Conservation (phyloP, 2,329 filamentous ascomycete species). For the Aspergillus pseudonomiae region DNA sequence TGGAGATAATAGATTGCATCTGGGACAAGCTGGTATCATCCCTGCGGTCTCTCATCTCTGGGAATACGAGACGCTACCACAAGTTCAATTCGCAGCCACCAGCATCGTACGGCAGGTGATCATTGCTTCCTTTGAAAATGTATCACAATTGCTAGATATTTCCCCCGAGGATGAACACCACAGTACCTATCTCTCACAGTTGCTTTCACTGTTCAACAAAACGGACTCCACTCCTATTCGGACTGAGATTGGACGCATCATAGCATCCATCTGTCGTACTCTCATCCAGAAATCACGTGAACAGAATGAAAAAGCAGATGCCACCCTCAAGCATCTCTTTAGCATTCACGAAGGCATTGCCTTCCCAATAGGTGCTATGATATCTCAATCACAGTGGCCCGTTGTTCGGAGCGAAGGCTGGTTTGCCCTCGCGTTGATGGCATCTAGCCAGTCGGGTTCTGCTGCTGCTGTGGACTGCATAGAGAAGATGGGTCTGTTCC, state of each 20-base stretch:
- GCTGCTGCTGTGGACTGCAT: slow-evolving; percentile 39
- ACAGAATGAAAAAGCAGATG: slow-evolving; percentile 23
- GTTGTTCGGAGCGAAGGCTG: slow-evolving; percentile 53
- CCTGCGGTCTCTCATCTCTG: slow-evolving; percentile 43
- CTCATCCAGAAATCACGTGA: slow-evolving; percentile 34
- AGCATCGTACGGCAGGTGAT: slow-evolving; percentile 46
- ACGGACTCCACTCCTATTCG: slow-evolving; percentile 49
- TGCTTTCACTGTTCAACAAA: slow-evolving; percentile 46
- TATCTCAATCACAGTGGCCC: slow-evolving; percentile 51
- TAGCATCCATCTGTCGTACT: slow-evolving; percentile 49
- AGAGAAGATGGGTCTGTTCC: slow-evolving; percentile 37
- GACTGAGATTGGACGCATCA: slow-evolving; percentile 50
- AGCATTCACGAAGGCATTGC: slow-evolving; percentile 39
- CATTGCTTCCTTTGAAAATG: slow-evolving; percentile 41
- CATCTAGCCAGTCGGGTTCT: slow-evolving; percentile 37
- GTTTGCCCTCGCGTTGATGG: slow-evolving; percentile 53
- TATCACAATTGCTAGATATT: slow-evolving; percentile 38
- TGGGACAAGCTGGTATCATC: slow-evolving; percentile 45
- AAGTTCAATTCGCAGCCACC: slow-evolving; percentile 48
- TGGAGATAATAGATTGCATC: slow-evolving; percentile 40
- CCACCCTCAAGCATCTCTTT: slow-evolving; percentile 39
- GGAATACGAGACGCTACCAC: slow-evolving; percentile 46
- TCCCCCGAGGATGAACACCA: slow-evolving; percentile 34
- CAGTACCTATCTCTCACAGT: slow-evolving; percentile 43
- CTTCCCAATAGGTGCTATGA: slow-evolving; percentile 47